Percentiles rank a stretch among this genome's conserved stretches.
These are phyloP conservation scores for Nitzschia inconspicua DNA, from an alignment of 108 stramenopile species.

Conservation along the genomic window DNA sequence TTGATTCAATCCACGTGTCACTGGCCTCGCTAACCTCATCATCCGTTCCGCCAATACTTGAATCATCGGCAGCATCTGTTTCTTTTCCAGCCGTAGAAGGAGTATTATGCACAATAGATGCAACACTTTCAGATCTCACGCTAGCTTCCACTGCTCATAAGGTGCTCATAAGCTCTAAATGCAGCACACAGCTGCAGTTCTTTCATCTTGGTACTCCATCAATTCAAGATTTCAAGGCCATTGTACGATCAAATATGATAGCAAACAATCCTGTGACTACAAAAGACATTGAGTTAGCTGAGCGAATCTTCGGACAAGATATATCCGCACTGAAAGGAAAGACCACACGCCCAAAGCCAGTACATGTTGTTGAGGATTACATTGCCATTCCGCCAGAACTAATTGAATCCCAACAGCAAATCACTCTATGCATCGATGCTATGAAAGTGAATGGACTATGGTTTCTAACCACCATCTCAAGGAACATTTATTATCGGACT, in stretches of 20 bases:
- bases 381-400: not conserved
- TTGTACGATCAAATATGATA: slow-evolving; percentile 12
- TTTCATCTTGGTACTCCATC: too few relatives aligned
- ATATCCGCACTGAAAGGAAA: slow-evolving; percentile 37
- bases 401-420: not conserved
- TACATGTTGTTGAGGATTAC: not conserved
- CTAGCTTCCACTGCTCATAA: too few relatives aligned
- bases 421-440: slow-evolving; percentile 27
- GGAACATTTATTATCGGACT: slow-evolving; percentile 31
- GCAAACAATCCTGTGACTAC: slow-evolving; percentile 11
- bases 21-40: too few relatives aligned
- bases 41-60: too few relatives aligned
- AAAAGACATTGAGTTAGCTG: slow-evolving; percentile 18
- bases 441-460: slow-evolving; percentile 37
- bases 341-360: slow-evolving; percentile 4
- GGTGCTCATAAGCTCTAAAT: too few relatives aligned
- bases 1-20: too few relatives aligned
- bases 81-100: too few relatives aligned
- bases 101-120: too few relatives aligned
- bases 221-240: too few relatives aligned
- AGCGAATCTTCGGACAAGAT: slow-evolving; percentile 27
- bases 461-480: slow-evolving; percentile 30
- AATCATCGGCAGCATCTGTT: too few relatives aligned
- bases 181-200: too few relatives aligned
- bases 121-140: too few relatives aligned